Evolutionary conservation across 2,329 filamentous ascomycete species (phyloP).

Genomic region (Mariannaea elegans): DNA sequence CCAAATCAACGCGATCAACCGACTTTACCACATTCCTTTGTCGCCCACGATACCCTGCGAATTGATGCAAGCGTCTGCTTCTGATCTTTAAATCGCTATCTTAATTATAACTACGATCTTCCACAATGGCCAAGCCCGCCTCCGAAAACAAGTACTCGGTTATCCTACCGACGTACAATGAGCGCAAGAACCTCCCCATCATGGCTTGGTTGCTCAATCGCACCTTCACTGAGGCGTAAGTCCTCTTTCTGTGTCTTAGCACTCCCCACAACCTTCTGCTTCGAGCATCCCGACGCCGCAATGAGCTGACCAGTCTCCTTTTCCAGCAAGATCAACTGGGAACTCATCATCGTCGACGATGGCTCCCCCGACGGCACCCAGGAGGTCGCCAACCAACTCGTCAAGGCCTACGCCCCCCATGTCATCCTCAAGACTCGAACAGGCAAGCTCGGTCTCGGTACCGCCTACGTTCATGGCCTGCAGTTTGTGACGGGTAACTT

Average conservation of each 20-base stretch:
- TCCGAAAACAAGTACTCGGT: constrained; percentile 86
- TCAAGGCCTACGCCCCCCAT: constrained; percentile 82
- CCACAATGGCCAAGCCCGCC: constrained; percentile 57
- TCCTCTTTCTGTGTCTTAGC: neutral
- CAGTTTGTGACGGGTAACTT: constrained; percentile 92
- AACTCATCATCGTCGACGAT: constrained; percentile 98
- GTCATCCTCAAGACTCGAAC: constrained; percentile 87
- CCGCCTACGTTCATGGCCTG: constrained; percentile 94
- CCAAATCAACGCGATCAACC: constrained; percentile 34
- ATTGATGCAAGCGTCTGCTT: neutral
- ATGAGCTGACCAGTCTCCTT: constrained; percentile 1
- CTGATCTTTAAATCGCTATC: neutral
- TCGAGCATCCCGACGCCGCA: neutral
- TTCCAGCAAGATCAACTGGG: constrained; percentile 88
- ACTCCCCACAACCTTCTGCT: neutral
- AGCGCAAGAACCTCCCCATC: constrained; percentile 95
- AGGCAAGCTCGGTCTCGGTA: constrained; percentile 96
- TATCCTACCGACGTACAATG: constrained; percentile 98
- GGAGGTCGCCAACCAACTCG: constrained; percentile 87
- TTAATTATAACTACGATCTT: neutral
- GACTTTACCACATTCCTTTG: constrained; percentile 38
- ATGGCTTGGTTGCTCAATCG: constrained; percentile 93
- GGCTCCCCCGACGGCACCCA: constrained; percentile 96
- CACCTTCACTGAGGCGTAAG: constrained; percentile 89
- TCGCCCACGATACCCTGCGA: constrained; percentile 21